Base-by-base conservation (phyloP, 2,329 filamentous ascomycete species). In the Paecilomyces dactylethromorphus region DNA sequence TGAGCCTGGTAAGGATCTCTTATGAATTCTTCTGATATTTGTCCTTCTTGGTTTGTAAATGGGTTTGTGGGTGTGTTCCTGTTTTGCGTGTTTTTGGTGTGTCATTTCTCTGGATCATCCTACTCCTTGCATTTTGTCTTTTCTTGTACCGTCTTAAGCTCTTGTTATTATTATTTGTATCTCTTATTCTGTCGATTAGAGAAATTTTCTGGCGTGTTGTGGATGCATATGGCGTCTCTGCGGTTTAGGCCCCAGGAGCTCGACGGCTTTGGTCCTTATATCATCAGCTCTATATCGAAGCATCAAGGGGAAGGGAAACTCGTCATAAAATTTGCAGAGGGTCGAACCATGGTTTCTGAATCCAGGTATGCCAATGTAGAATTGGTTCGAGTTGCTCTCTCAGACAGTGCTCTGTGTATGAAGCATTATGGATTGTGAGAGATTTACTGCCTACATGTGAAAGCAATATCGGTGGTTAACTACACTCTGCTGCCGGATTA, bases 1-100 rank as follows among this genome's bases (percentile, higher is more conserved):
- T 54, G 65, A 70, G 59, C 53, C 62, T 62, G 74, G 76, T 77
- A 61, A 64, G 71, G 50, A 31, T 18, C 26, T 29, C 29, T 39
- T 51, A 59, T 49, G 21, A 56, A 22, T 7, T 31, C 12, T 56
- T 53, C 22, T 32, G 51, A 32, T 53, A n/a, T n/a, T 39, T 59
- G 32, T 50, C 54, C 57, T 52, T 21, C 22, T 22, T 55, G 29
- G 18, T 11, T 1, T 29, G 21, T 8, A 18, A 10, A 10, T 3
- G 39, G n/a, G 3, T 18, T 3, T 39, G 35, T n/a, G 15, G 13
- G 35, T n/a, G 35, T 39, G 35, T 39, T 39, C 13, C n/a, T 5
- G 35, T 39, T n/a, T 39, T 39, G 35, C 3, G 15, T 45, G 32
- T 45, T 45, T n/a, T 18, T 18, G 39, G 39, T 45, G 26, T 45